Conservation (phyloP, 2,329 filamentous ascomycete genomes). For the Paraconiothyrium sp. region DNA sequence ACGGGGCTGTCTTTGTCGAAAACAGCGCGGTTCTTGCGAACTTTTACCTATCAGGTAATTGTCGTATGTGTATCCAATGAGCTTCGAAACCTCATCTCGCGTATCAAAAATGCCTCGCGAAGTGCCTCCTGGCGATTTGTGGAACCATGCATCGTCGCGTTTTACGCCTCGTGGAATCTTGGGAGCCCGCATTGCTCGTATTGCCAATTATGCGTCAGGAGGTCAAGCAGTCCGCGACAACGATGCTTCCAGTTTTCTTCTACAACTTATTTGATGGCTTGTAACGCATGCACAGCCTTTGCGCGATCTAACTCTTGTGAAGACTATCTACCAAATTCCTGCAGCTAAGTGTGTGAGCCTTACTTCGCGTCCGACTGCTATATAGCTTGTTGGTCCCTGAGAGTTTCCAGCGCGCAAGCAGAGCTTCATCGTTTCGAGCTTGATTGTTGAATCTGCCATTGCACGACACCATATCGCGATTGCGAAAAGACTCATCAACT, state of each 20-base stretch:
- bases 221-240: neutral
- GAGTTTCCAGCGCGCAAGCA: neutral
- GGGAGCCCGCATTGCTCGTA: conserved; percentile 40
- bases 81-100: neutral
- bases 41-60: neutral
- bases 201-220: conserved; percentile 18
- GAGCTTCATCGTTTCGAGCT: neutral
- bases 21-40: neutral
- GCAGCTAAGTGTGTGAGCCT: conserved; percentile 22
- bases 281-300: neutral
- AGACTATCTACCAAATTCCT: neutral
- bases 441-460: neutral
- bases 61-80: conserved; percentile 15
- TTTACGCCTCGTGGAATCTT: conserved; percentile 4
- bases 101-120: conserved; percentile 27
- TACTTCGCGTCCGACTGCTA: conserved; percentile 16
- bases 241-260: neutral
- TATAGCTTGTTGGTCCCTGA: conserved; percentile 1
- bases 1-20: neutral
- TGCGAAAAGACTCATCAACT: neutral
- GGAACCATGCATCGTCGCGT: conserved; percentile 17
- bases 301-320: neutral
- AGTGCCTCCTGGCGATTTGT: conserved; percentile 22
- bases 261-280: neutral
- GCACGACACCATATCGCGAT: neutral